Evolutionary conservation across 1,284 basidiomycete species (phyloP), one percentile per base, ranked within the genome.

Genomic region (Ustilago cynodontis): DNA sequence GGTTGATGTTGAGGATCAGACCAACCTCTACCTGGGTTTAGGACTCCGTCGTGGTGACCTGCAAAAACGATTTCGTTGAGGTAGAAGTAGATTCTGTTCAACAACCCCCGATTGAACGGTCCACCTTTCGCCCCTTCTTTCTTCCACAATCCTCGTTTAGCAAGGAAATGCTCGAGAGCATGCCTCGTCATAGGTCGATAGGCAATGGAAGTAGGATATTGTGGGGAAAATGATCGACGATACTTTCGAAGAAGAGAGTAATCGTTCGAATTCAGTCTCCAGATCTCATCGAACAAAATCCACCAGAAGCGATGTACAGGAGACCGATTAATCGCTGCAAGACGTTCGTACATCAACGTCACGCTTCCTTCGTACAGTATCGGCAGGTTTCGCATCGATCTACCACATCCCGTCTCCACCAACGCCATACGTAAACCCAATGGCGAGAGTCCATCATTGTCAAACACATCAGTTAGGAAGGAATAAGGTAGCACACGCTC

Each of bases 271-370:
- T 83, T 84, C 43, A 71, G 64, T 9, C 80, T 59, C 75, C 63
- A 78, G 54, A 81, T 24, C 85, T 90, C 78, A 69, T 93, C 92
- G 91, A 92, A 94, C 79, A 93, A 90, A 9, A 93, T 88, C 83
- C 92, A 93, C 93, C 93, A 94, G 91, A 92, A 93, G 1, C 90
- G 89, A n/a, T 90, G 87, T 0, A 90, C 86, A 71, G 89, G 88
- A 1, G 89, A 89, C 0, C 80, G 82, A 1, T 89, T 87, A 45
- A 92, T 90, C n/a, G 87, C 88, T 9, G 86, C 78, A 66, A 91
- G 87, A 26, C 92, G 88, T 59, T 90, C 88, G 82, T 91, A 90
- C 11, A 90, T 88, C n/a, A 88, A 87, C 59, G 85, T 86, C 49
- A 93, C 88, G 0, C 89, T 87, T 28, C 85, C 87, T 65, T 89